Conservation (phyloP, 176 grass and related monocot genomes). For the Oryza punctata region DNA sequence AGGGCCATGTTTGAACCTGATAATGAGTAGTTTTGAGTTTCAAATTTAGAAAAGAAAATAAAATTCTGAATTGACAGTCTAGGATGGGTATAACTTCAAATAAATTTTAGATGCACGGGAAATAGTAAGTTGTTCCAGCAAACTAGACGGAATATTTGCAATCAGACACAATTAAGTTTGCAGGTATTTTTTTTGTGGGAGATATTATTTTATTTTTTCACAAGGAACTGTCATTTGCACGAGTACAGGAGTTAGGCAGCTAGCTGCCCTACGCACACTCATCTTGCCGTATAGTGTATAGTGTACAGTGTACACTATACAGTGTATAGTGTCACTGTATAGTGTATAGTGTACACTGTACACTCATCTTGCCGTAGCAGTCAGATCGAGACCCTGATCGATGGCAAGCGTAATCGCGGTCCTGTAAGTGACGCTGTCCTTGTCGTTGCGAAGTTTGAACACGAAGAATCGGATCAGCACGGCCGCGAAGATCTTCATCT, state of each 20-base stretch:
- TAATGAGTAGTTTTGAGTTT: too few species aligned
- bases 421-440: constrained; percentile 35
- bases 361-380: constrained; percentile 32
- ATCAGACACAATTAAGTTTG: not conserved
- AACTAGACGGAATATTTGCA: not conserved
- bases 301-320: too few species aligned
- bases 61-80: too few species aligned
- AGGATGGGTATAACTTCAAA: too few species aligned
- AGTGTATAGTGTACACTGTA: too few species aligned
- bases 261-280: not conserved
- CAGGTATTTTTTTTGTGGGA: not conserved
- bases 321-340: too few species aligned
- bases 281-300: too few species aligned
- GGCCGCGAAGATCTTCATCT: constrained; percentile 70
- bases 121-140: not conserved
- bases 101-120: not conserved
- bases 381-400: constrained; percentile 50
- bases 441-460: constrained; percentile 42
- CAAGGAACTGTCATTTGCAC: not conserved
- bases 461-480: constrained; percentile 52
- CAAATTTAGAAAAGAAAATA: too few species aligned
- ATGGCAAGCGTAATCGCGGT: constrained; percentile 44
- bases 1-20: too few species aligned
- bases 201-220: too few species aligned
- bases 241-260: not conserved